phyloP scores from a whole-genome alignment of 208 protist species.

The Acanthamoeba royreba region DNA sequence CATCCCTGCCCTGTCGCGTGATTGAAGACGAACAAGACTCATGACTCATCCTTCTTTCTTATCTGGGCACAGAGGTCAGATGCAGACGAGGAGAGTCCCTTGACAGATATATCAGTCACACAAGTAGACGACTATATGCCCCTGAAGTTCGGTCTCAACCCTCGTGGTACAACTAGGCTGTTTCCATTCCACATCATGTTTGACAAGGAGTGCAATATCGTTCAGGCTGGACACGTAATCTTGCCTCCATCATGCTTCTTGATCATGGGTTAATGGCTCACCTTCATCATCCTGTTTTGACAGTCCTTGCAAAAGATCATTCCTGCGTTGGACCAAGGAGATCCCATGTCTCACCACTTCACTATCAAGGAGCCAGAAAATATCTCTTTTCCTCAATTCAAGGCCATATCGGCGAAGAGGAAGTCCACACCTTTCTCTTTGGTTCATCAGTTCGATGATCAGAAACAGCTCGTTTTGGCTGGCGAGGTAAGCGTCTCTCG shows the following conservation, averaged over 20 bases:
- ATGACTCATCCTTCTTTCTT: background rate
- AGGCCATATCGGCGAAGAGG: background rate
- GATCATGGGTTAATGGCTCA: background rate
- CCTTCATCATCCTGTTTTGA: background rate
- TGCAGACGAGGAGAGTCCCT: background rate
- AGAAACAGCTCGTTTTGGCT: background rate
- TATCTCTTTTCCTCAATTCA: background rate
- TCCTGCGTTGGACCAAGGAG: background rate
- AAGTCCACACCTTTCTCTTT: background rate
- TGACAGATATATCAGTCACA: background rate
- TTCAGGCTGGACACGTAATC: background rate
- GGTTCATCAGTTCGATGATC: background rate
- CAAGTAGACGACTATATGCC: background rate
- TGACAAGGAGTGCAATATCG: background rate
- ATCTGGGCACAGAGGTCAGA: background rate
- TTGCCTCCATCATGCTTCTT: background rate
- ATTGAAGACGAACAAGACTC: background rate
- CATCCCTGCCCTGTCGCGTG: no score
- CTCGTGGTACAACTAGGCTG: background rate
- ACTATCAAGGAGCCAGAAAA: background rate
- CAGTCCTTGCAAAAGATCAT: background rate
- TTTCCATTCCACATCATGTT: slow-evolving; percentile 39
- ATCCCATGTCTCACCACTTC: background rate
- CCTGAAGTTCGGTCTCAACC: background rate
- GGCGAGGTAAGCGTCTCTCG: background rate